A percentile compares a stretch with the other conserved stretches of the same genome.
These are phyloP conservation scores for Ocimum tenuiflorum DNA, from an alignment of 257 asterid genomes.

Conservation along the genomic window DNA sequence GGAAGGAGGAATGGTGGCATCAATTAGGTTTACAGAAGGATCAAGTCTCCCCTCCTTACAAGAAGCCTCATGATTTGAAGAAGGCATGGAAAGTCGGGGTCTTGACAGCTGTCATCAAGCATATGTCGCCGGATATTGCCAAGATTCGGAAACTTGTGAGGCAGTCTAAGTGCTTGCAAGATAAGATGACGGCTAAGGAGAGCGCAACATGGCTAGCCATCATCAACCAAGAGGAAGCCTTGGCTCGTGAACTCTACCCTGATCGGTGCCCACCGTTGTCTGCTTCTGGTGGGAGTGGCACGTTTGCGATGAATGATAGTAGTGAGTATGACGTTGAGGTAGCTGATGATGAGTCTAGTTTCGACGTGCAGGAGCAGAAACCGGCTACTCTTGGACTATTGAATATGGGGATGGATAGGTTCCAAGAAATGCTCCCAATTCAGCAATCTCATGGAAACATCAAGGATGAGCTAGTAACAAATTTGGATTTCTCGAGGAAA, in stretches of 20 bases:
- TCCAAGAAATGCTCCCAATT: neutral
- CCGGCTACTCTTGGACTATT: constrained; percentile 31
- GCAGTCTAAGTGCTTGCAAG: too few species aligned
- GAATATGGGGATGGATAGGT: constrained; percentile 29
- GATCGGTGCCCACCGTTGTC: constrained; percentile 31
- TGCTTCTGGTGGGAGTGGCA: constrained; percentile 30
- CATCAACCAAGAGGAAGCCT: constrained; percentile 49
- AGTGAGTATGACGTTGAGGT: constrained; percentile 54
- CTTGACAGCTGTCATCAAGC: too few species aligned
- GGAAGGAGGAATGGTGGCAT: too few species aligned
- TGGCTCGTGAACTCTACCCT: constrained; percentile 55
- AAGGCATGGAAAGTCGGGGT: too few species aligned
- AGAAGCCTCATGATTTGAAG: too few species aligned
- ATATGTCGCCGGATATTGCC: too few species aligned
- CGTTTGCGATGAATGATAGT: constrained; percentile 28
- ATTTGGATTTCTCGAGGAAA: constrained; percentile 42
- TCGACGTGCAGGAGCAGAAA: constrained; percentile 45
- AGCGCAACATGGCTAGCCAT: too few species aligned
- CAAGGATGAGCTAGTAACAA: constrained; percentile 28
- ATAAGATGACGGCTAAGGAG: too few species aligned
- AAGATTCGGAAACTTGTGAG: too few species aligned
- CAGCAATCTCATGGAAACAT: constrained; percentile 24
- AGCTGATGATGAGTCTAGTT: constrained; percentile 26
- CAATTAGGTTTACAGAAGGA: too few species aligned
- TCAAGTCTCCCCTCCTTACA: too few species aligned